Percentiles rank a stretch among this genome's conserved stretches.
Evolutionary conservation across 345 rosid species (phyloP).

Genomic region (Lepidium africanum): DNA sequence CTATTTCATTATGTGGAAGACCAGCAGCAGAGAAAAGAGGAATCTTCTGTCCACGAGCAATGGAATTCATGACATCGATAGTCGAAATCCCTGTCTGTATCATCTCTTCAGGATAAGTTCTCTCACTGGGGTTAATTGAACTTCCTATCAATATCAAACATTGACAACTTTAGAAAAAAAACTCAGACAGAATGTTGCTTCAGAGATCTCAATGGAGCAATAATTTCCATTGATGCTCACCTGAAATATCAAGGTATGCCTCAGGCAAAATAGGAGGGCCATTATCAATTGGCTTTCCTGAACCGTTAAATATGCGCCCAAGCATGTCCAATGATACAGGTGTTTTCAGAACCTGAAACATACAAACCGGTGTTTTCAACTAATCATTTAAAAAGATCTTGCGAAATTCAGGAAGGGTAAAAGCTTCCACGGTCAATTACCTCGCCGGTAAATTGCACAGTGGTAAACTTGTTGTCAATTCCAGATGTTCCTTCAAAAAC

Average conservation of each 20-base stretch:
- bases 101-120: conserved; percentile 99
- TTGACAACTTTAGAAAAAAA: not conserved
- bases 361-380: not conserved
- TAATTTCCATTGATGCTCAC: conserved; percentile 24
- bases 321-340: conserved; percentile 97
- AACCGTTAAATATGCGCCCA: conserved; percentile 96
- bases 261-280: conserved; percentile 95
- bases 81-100: conserved; percentile 97
- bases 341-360: conserved; percentile 74
- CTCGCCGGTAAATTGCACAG: conserved; percentile 93
- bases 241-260: conserved; percentile 96
- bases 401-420: not conserved
- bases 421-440: conserved; percentile 17
- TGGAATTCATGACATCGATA: conserved; percentile 95
- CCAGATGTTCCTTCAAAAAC: conserved; percentile 97
- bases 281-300: conserved; percentile 96
- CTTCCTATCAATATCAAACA: conserved; percentile 45
- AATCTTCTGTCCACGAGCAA: conserved; percentile 97
- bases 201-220: not conserved
- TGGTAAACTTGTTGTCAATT: conserved; percentile 85
- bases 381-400: not conserved
- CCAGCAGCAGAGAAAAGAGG: conserved; percentile 99
- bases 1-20: conserved; percentile 98
- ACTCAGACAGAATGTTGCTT: not conserved
- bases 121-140: conserved; percentile 97